Percentiles rank a stretch among this genome's conserved stretches.
Evolutionary conservation across 2,329 filamentous ascomycete species (phyloP).

Genomic region (Fusarium neocosmosporiellum): DNA sequence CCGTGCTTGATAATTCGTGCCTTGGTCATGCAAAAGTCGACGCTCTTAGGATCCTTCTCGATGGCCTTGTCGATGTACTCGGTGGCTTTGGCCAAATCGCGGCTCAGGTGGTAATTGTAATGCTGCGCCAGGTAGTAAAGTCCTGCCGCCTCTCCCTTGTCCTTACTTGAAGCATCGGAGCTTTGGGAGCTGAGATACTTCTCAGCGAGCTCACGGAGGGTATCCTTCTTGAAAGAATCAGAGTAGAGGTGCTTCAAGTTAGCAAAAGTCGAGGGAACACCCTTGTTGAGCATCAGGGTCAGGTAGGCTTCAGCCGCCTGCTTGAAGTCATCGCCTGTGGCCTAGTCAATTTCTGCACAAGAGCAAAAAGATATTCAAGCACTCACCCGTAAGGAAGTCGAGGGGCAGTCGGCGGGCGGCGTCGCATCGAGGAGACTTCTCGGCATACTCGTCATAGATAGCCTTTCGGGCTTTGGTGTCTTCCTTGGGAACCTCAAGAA

Average conservation of each 20-base stretch:
- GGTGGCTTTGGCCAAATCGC: slow-evolving; percentile 83
- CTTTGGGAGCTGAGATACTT: slow-evolving; percentile 76
- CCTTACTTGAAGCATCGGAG: slow-evolving; percentile 58
- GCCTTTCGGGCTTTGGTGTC: slow-evolving; percentile 75
- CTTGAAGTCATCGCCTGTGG: slow-evolving; percentile 79
- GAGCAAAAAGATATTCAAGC: neutral
- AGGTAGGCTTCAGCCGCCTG: slow-evolving; percentile 83
- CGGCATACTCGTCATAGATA: slow-evolving; percentile 80
- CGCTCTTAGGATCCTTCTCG: slow-evolving; percentile 79
- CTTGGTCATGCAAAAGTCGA: slow-evolving; percentile 95
- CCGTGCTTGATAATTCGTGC: slow-evolving; percentile 94
- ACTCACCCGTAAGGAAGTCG: slow-evolving; percentile 82
- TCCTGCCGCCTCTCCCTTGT: slow-evolving; percentile 79
- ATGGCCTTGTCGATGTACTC: slow-evolving; percentile 88
- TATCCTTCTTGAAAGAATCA: slow-evolving; percentile 80
- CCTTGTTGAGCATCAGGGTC: slow-evolving; percentile 86
- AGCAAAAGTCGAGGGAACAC: slow-evolving; percentile 94
- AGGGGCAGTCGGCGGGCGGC: slow-evolving; percentile 87
- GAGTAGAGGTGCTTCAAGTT: slow-evolving; percentile 95
- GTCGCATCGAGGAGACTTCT: slow-evolving; percentile 85
- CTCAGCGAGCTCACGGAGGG: slow-evolving; percentile 79
- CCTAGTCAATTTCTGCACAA: slow-evolving; percentile 30
- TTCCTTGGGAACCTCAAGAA: slow-evolving; percentile 68
- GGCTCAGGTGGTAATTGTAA: slow-evolving; percentile 92
- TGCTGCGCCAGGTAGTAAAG: slow-evolving; percentile 97